These are phyloP conservation scores for Nidula microcarpa DNA, from an alignment of 768 basidiomycete genomes.

Conservation along the genomic window DNA sequence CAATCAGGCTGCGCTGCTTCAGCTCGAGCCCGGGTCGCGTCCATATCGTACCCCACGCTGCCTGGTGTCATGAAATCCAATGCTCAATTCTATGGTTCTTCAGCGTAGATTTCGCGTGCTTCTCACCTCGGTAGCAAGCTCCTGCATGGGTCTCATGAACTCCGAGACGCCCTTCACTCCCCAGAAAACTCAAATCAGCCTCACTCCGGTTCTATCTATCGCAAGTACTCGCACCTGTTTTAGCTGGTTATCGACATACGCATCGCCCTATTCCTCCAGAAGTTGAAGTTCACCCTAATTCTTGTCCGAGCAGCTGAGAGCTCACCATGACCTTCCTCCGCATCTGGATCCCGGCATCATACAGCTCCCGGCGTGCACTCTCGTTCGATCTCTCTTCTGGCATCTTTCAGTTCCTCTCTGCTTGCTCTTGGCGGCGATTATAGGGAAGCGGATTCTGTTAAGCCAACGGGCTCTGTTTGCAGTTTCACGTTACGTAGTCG, in stretches of 20 bases:
- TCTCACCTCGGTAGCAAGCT: conserved; percentile 36
- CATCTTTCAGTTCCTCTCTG: too few relatives aligned
- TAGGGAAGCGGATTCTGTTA: too few relatives aligned
- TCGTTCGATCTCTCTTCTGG: conserved; percentile 14
- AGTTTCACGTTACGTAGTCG: too few relatives aligned
- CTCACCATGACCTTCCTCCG: conserved; percentile 40
- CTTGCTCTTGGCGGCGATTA: too few relatives aligned
- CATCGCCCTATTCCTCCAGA: conserved; percentile 28
- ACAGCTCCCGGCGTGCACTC: conserved; percentile 35
- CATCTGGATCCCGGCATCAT: conserved; percentile 35
- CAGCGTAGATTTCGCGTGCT: background rate
- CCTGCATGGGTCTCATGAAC: conserved; percentile 46
- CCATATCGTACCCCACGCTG: conserved; percentile 46
- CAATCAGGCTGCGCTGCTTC: conserved; percentile 43
- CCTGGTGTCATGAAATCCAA: conserved; percentile 14
- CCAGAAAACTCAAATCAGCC: too few relatives aligned
- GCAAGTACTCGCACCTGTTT: conserved; percentile 18
- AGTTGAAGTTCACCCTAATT: background rate
- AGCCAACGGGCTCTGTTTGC: too few relatives aligned
- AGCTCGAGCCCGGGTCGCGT: conserved; percentile 41
- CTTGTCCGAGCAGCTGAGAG: background rate
- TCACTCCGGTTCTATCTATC: too few relatives aligned
- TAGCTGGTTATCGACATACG: conserved; percentile 38
- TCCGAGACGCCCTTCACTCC: conserved; percentile 29
- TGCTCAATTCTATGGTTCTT: background rate